Conservation (phyloP, 371 early-diverging fungal species). For the Mucor indicus region DNA sequence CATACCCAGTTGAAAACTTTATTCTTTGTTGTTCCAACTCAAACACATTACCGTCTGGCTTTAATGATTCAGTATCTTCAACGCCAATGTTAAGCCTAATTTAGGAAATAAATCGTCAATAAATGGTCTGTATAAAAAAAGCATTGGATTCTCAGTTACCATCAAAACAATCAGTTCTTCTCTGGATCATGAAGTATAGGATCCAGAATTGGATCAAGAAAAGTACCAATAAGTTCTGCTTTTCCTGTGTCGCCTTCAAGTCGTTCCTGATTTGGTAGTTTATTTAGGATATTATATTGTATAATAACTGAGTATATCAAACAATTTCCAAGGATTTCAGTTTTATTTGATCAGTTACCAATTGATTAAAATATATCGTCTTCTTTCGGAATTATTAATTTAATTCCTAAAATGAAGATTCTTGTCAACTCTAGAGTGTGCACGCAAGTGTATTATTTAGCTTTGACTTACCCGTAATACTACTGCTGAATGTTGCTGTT, state of each 20-base stretch:
- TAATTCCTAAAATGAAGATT: slow-evolving; percentile 10
- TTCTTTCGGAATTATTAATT: slow-evolving; percentile 6
- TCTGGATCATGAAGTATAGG: slow-evolving; percentile 14
- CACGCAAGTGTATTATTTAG: slow-evolving; percentile 6
- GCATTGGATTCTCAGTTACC: slow-evolving; percentile 8
- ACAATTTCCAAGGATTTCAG: slow-evolving; percentile 10
- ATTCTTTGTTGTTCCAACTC: slow-evolving; percentile 11
- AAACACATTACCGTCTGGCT: slow-evolving; percentile 13
- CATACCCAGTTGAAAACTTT: slow-evolving; percentile 13
- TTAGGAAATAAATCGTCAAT: slow-evolving; percentile 8
- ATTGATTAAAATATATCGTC: slow-evolving; percentile 13
- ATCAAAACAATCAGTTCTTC: slow-evolving; percentile 7
- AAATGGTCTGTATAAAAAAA: slow-evolving; percentile 13
- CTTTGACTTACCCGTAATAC: slow-evolving; percentile 4
- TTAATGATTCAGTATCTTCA: slow-evolving; percentile 9
- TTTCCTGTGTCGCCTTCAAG: slow-evolving; percentile 11
- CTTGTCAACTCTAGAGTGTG: slow-evolving; percentile 8
- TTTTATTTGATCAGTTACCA: slow-evolving; percentile 14
- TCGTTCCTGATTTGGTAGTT: slow-evolving; percentile 9
- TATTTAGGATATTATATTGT: slow-evolving; percentile 14
- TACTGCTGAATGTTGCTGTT: slow-evolving; percentile 1
- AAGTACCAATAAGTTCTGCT: slow-evolving; percentile 13
- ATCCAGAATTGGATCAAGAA: slow-evolving; percentile 10
- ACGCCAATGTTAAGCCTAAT: slow-evolving; percentile 11
- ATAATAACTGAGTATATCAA: slow-evolving; percentile 11